phyloP scores from a whole-genome alignment of 169 alveolate genomes.

The Plasmodium coatneyi region DNA sequence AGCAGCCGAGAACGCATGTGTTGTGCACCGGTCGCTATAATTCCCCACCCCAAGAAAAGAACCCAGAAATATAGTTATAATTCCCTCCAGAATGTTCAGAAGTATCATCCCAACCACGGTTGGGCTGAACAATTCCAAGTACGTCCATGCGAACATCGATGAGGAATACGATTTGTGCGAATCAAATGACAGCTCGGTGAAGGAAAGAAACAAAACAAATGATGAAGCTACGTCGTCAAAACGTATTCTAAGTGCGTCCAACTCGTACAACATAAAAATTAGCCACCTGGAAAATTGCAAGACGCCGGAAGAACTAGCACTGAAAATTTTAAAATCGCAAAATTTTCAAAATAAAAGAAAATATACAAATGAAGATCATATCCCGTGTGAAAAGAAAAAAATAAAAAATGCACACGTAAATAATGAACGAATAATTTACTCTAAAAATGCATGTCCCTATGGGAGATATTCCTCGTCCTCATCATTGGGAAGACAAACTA shows the following conservation, averaged over 20 bases:
- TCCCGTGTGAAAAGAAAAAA: constrained; percentile 6
- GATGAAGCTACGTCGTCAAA: not conserved
- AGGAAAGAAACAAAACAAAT: not conserved
- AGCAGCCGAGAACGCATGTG: not conserved
- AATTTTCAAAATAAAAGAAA: constrained; percentile 66
- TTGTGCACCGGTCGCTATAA: not conserved
- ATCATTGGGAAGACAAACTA: not conserved
- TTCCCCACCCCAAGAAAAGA: not conserved
- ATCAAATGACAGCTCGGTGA: not conserved
- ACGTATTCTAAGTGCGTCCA: constrained; percentile 11
- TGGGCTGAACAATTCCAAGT: constrained; percentile 59
- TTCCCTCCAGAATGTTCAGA: constrained; percentile 33
- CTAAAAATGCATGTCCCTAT: not conserved
- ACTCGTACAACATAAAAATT: constrained; percentile 18
- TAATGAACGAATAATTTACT: not conserved
- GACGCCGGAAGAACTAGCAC: constrained; percentile 71
- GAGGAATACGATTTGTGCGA: constrained; percentile 19
- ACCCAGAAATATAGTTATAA: not conserved
- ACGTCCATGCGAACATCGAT: constrained; percentile 69
- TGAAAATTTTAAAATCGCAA: constrained; percentile 52
- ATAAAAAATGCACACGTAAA: constrained; percentile 10
- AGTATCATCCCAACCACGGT: constrained; percentile 69
- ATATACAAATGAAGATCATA: constrained; percentile 39
- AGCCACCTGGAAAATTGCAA: constrained; percentile 19
- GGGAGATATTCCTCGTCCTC: not conserved